phyloP scores from a whole-genome alignment of 164 flowering plant species.

The Protea cynaroides region DNA sequence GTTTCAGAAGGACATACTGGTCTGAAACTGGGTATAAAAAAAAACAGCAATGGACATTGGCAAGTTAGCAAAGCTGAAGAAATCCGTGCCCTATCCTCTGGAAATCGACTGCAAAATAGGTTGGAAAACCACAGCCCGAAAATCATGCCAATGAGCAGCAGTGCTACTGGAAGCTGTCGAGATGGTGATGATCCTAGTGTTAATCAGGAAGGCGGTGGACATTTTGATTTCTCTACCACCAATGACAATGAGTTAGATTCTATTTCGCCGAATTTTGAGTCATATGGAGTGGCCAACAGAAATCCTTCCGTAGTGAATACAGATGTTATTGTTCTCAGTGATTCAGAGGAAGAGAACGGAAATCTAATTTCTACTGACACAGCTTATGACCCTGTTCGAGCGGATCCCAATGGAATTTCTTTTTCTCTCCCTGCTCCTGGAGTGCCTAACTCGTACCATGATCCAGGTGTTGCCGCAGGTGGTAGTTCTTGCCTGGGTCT shows the following conservation, averaged over 20 bases:
- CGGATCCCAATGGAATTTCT: conserved; percentile 28
- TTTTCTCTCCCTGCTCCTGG: conserved; percentile 41
- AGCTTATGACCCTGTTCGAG: conserved; percentile 24
- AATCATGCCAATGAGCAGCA: conserved; percentile 70
- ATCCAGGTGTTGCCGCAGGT: conserved; percentile 15
- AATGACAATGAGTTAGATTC: conserved; percentile 74
- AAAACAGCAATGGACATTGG: conserved; percentile 68
- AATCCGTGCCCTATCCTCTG: conserved; percentile 35
- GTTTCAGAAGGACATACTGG: conserved; percentile 52
- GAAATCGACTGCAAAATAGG: conserved; percentile 31
- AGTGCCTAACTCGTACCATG: conserved; percentile 44
- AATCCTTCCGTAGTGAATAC: conserved; percentile 41
- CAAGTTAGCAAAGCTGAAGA: conserved; percentile 78
- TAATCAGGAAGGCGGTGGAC: conserved; percentile 72
- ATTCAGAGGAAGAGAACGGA: conserved; percentile 83
- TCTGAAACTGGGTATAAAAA: conserved; percentile 67
- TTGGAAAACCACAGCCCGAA: conserved; percentile 31
- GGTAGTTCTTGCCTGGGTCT: conserved; percentile 46
- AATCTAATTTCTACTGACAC: conserved; percentile 35
- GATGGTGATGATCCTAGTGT: conserved; percentile 89
- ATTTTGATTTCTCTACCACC: conserved; percentile 48
- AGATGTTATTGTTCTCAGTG: conserved; percentile 86
- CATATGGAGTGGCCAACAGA: conserved; percentile 34
- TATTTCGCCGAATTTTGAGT: conserved; percentile 41
- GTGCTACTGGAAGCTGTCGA: conserved; percentile 80